Evolutionary conservation across 805 yeast species (phyloP), one percentile per base, ranked within the genome.

Genomic region (Candida qinlingensis): DNA sequence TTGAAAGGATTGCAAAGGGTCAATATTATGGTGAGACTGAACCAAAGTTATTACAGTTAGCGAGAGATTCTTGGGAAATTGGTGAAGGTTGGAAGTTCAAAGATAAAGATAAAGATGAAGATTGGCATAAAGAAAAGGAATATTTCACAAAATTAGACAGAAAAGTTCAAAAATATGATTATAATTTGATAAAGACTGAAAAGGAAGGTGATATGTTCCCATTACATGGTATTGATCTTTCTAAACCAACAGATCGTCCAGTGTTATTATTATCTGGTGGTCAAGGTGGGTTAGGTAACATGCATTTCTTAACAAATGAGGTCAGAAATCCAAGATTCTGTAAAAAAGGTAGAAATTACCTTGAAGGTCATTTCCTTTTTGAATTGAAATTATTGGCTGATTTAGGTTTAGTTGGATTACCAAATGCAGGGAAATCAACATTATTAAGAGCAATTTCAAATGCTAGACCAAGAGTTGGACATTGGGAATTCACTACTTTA

Each of bases 361-460:
- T 89, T 3, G 82, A 80, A 36, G 77, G 79, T 19, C 71, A 73
- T 48, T 89, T 94, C 53, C 67, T 88, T 48, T 79, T 94, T 54
- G 99, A 94, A 67, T 70, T 94, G 54, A 90, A 89, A 62, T 73
- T 90, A 37, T 74, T 94, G 48, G 99, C 99, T 0, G 98, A 94
- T 65, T 69, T 92, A 49, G 99, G 98, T 0, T 70, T 94, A 6
- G 96, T 94, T 26, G 99, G 99, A 0, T 71, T 94, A 19, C 99
- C 99, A 1, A 94, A 94, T 66, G 97, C 98, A 4, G 99, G 99
- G 1, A 94, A 94, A 63, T 88, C 96, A 4, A 89, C 97, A 0
- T 72, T 94, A 31, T 68, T 94, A 41, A 72, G 95, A 47, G 90
- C 95, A 8, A 88, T 94, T 12, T 87, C 97, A 0, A 80, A 81